Evolutionary conservation across 2,329 filamentous ascomycete genomes (phyloP).

Genomic region (Xylaria sp.): DNA sequence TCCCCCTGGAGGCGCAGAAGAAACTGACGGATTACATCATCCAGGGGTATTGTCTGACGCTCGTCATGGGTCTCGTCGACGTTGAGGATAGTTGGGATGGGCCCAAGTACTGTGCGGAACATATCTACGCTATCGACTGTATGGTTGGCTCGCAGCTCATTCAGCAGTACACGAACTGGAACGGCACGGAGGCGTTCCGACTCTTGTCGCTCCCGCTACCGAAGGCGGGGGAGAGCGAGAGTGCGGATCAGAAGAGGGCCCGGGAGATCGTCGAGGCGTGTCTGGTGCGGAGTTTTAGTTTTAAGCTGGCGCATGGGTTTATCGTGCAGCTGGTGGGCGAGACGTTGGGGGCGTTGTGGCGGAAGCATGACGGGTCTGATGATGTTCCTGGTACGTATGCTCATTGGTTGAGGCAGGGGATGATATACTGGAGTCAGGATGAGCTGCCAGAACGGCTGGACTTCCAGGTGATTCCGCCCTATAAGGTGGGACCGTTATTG

Average conservation of each 20-base stretch:
- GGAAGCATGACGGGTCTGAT: constrained; percentile 44
- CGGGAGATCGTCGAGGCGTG: constrained; percentile 47
- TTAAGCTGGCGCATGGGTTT: constrained; percentile 52
- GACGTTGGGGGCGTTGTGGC: constrained; percentile 51
- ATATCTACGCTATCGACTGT: constrained; percentile 47
- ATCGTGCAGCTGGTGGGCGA: constrained; percentile 45
- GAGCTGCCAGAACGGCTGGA: constrained; percentile 34
- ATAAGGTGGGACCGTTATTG: constrained; percentile 37
- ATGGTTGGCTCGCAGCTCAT: constrained; percentile 48
- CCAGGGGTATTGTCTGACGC: constrained; percentile 48
- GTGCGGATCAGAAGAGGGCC: constrained; percentile 42
- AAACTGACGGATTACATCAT: constrained; percentile 53
- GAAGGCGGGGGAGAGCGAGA: constrained; percentile 36
- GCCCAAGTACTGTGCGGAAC: constrained; percentile 43
- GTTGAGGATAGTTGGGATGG: constrained; percentile 49
- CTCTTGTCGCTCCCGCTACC: constrained; percentile 43
- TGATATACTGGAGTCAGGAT: constrained; percentile 42
- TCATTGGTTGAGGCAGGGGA: constrained; percentile 49
- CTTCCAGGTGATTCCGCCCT: constrained; percentile 34
- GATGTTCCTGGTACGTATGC: constrained; percentile 47
- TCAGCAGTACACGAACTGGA: constrained; percentile 48
- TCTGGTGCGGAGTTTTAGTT: constrained; percentile 45
- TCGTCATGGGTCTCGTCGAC: constrained; percentile 49
- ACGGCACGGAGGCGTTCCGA: constrained; percentile 44
- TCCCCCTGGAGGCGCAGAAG: constrained; percentile 36